Base-by-base conservation (phyloP, 371 early-diverging fungal species). In the Lichtheimia corymbifera region DNA sequence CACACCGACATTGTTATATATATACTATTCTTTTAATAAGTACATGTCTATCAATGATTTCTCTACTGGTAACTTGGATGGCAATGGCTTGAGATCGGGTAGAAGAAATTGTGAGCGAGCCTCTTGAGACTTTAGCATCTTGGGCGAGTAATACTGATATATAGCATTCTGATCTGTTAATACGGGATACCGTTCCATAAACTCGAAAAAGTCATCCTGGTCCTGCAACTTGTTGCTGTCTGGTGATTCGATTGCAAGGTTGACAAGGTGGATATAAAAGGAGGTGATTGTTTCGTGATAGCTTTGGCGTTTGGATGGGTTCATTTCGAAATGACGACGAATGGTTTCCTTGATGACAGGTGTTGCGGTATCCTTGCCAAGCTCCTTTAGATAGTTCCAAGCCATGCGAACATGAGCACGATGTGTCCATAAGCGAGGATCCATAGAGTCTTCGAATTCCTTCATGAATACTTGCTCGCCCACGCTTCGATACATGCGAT, bases 391-490 rank as follows among this genome's bases (percentile, higher is more conserved):
- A 66, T 84, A 81, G 42, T 79, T 83, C 87, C 87, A 87, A 4
- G 87, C 87, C 82, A 87, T 80, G 11, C 87, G 66, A 9, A 79
- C 61, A 67, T 87, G 87, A 11, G 85, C 83, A 15, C 87, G 65
- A 62, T 87, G 87, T 28, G 81, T 87, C 87, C 87, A 87, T 40
- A 79, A 72, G 2, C 50, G 44, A 6, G 79, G 71, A 51, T 76
- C 70, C 25, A 82, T 58, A 11, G 65, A 59, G 28, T 80, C 71
- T 47, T 80, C 77, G 43, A 84, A 77, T 11, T 79, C 79, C 52
- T 79, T 72, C 79, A 87, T 82, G 63, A 82, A 82, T 13, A 82
- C 77, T 59, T 82, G 73, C 20, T 82, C 82, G 20, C 87, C 87
- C 1, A 90, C 79, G 54, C 81, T 86, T 11, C 86, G 74, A 63